A percentile compares a stretch with the other conserved stretches of the same genome.
These are phyloP conservation scores for Symbiodinium natans DNA, from an alignment of 73 alveolate species.

Conservation along the genomic window DNA sequence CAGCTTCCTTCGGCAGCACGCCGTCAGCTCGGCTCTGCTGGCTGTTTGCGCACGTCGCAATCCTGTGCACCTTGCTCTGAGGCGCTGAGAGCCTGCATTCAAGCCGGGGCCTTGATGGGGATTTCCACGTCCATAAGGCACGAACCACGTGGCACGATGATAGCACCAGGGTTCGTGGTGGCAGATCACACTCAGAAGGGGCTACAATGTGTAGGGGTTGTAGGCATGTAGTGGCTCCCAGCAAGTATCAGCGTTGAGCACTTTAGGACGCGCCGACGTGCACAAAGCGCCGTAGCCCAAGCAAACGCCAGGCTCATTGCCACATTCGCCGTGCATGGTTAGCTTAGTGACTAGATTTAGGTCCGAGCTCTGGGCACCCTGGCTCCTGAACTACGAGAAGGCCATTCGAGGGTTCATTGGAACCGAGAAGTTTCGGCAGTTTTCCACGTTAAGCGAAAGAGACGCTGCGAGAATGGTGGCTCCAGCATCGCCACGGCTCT, in stretches of 20 bases:
- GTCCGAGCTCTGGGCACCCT: constrained; percentile 63
- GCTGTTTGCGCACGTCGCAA: too few species aligned
- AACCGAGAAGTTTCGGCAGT: too few species aligned
- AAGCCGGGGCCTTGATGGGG: neutral
- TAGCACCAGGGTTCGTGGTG: too few species aligned
- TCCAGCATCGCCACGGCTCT: neutral
- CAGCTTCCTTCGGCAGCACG: neutral
- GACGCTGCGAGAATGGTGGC: too few species aligned
- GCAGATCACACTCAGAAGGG: too few species aligned
- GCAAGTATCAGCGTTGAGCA: neutral
- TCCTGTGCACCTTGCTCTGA: too few species aligned
- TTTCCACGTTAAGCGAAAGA: too few species aligned
- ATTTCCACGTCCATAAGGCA: neutral
- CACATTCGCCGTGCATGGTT: neutral
- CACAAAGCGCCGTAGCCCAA: neutral
- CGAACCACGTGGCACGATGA: too few species aligned
- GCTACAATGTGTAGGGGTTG: too few species aligned
- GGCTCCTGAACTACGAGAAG: constrained; percentile 67
- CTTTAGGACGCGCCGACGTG: neutral
- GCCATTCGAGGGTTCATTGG: too few species aligned
- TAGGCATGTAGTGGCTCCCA: too few species aligned
- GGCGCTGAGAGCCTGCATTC: neutral
- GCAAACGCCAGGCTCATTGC: neutral
- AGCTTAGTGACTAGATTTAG: neutral
- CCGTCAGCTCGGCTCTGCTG: neutral